Evolutionary conservation across 2,329 filamentous ascomycete genomes (phyloP).

Genomic region (Aspergillus novofumigatus): DNA sequence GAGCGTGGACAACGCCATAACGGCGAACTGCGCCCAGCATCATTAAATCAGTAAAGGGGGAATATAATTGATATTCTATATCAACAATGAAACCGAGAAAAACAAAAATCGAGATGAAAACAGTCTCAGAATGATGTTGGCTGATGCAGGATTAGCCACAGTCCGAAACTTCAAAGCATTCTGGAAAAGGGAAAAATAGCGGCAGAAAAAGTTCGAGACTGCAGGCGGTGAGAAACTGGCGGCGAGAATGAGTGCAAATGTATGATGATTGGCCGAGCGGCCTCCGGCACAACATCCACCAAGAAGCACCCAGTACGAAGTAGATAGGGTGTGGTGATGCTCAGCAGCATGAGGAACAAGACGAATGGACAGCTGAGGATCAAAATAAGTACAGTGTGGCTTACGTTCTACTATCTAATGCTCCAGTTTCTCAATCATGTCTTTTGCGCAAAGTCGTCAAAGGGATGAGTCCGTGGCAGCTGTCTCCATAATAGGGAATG

Average conservation of each 20-base stretch:
- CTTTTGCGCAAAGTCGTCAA: background rate
- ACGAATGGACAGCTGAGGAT: background rate
- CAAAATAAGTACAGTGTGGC: background rate
- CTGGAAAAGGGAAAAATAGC: background rate
- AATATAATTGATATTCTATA: background rate
- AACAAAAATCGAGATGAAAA: slow-evolving; percentile 1
- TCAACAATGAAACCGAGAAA: background rate
- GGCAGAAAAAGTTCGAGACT: background rate
- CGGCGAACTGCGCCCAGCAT: slow-evolving; percentile 41
- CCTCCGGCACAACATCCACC: no score
- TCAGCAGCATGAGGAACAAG: background rate
- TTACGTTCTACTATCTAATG: background rate
- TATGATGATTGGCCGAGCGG: background rate
- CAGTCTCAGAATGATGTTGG: slow-evolving; percentile 1
- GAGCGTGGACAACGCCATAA: slow-evolving; percentile 33
- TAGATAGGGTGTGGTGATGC: no score
- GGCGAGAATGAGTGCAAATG: background rate
- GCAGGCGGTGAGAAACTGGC: background rate
- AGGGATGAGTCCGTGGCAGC: background rate
- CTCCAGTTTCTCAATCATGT: background rate
- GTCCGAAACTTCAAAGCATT: background rate
- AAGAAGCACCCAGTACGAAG: no score
- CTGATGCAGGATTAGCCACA: background rate
- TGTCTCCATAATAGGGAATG: background rate
- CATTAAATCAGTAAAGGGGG: slow-evolving; percentile 9